phyloP scores from a whole-genome alignment of 2,329 filamentous ascomycete genomes.

The Penicillium sp. region DNA sequence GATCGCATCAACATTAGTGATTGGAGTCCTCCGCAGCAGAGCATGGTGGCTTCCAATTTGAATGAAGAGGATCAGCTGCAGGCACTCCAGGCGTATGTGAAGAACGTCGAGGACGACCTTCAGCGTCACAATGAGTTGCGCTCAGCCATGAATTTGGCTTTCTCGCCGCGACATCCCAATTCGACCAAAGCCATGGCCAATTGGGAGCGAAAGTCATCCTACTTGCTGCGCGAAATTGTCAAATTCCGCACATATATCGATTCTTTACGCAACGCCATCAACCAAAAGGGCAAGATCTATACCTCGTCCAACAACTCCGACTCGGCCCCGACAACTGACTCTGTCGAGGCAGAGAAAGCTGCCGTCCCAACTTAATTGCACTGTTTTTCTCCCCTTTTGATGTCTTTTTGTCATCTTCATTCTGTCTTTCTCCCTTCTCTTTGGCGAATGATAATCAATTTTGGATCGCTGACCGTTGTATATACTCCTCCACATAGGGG shows the following conservation, averaged over 20 bases:
- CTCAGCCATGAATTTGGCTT: slow-evolving; percentile 80
- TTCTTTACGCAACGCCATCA: slow-evolving; percentile 65
- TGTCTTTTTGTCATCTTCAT: neutral
- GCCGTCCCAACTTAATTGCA: slow-evolving; percentile 5
- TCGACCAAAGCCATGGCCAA: slow-evolving; percentile 81
- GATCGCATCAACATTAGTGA: slow-evolving; percentile 79
- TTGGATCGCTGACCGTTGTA: slow-evolving; percentile 7
- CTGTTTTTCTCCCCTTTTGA: neutral
- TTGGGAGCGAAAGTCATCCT: slow-evolving; percentile 93
- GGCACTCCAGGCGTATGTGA: slow-evolving; percentile 70
- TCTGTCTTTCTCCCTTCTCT: neutral
- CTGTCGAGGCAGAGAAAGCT: neutral
- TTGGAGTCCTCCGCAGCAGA: slow-evolving; percentile 84
- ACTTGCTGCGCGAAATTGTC: slow-evolving; percentile 86
- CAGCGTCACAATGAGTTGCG: slow-evolving; percentile 82
- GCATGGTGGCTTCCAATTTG: slow-evolving; percentile 75
- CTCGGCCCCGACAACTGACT: slow-evolving; percentile 1
- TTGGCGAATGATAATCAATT: neutral
- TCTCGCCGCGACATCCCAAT: slow-evolving; percentile 77
- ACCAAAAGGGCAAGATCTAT: slow-evolving; percentile 65
- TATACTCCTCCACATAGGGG: slow-evolving; percentile 9
- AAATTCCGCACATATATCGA: slow-evolving; percentile 97
- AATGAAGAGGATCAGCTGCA: slow-evolving; percentile 75
- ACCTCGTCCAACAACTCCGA: slow-evolving; percentile 19
- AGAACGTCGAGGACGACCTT: slow-evolving; percentile 77